A percentile compares a stretch with the other conserved stretches of the same genome.
Conservation (phyloP, 2,329 filamentous ascomycete genomes). For the Parastagonospora nodorum region DNA sequence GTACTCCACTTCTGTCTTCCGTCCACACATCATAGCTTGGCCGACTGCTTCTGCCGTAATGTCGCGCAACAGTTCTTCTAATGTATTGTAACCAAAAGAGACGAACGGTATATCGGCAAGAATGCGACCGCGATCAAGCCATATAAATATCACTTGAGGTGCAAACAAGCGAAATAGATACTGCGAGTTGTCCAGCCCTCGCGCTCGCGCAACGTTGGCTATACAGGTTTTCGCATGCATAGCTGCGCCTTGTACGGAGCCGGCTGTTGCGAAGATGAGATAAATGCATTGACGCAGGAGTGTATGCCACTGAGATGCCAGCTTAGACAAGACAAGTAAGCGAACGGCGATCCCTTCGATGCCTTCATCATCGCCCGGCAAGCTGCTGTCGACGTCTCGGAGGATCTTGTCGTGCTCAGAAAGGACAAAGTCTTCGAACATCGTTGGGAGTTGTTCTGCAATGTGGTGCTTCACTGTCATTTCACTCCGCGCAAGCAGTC, state of each 20-base stretch:
- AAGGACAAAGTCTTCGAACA: conserved; percentile 84
- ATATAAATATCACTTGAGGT: conserved; percentile 88
- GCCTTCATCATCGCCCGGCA: conserved; percentile 75
- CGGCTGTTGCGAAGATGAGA: conserved; percentile 90
- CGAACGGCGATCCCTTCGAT: conserved; percentile 85
- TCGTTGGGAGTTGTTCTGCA: conserved; percentile 67
- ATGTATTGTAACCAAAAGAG: conserved; percentile 78
- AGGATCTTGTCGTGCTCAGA: conserved; percentile 84
- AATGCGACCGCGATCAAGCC: conserved; percentile 70
- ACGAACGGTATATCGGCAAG: conserved; percentile 70
- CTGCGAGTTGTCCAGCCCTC: conserved; percentile 68
- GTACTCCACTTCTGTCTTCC: conserved; percentile 65
- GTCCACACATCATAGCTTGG: conserved; percentile 80
- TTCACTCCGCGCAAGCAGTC: conserved; percentile 68
- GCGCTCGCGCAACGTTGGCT: conserved; percentile 64
- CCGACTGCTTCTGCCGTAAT: conserved; percentile 79
- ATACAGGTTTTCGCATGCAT: conserved; percentile 77
- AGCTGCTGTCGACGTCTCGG: conserved; percentile 76
- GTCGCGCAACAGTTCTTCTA: conserved; percentile 71
- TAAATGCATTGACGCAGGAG: conserved; percentile 86
- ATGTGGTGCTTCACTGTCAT: conserved; percentile 78
- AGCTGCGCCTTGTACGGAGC: conserved; percentile 67
- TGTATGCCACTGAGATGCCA: conserved; percentile 85
- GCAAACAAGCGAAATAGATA: conserved; percentile 83
- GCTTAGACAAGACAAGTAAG: conserved; percentile 72